Evolutionary conservation across 2,329 filamentous ascomycete genomes (phyloP), one percentile per base, ranked within the genome.

Genomic region (Ceratocystis cubensis): DNA sequence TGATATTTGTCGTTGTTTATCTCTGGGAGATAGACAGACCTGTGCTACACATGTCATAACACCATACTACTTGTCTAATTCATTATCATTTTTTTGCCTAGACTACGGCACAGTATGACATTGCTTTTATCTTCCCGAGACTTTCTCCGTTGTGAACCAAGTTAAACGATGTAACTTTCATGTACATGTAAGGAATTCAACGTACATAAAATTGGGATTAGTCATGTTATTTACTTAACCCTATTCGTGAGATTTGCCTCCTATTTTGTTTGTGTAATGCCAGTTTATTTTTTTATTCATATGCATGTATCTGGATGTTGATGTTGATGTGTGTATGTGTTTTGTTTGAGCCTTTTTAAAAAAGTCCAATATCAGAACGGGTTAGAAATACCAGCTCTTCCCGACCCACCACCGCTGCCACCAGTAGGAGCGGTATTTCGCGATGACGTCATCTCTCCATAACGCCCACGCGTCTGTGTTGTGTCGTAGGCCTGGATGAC

Each of bases 401-500:
- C 37, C 37, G 4, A 13, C 37, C 37, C 37, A 41, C 37, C 10
- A 15, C 37, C 37, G 15, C 20, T 28, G 22, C 20, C 4, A 28
- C 20, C 22, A 7, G 73, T 10, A 5, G 33, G 22, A 10, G 45
- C 62, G 25, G 28, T 20, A 30, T 33, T 59, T 68, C 77, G 73
- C 65, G 78, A 80, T 66, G 76, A 78, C 67, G 86, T 85, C 93
- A 99, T 96, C 80, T 99, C 94, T 74, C 94, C 94, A 78, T 96
- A 97, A 70, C 89, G 81, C 62, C 94, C 94, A 79, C 94, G 84
- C 74, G 91, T 85, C 75, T 88, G 87, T 69, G 94, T 99, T 64
- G 94, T 99, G 78, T 99, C 94, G 78, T 99, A 99, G 69, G 94
- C 94, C 78, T 96, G 93, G 73, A 99, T 81, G 69, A 99, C 89